These are phyloP conservation scores for Stropharia rugosoannulata DNA, from an alignment of 768 basidiomycete genomes.

Conservation along the genomic window DNA sequence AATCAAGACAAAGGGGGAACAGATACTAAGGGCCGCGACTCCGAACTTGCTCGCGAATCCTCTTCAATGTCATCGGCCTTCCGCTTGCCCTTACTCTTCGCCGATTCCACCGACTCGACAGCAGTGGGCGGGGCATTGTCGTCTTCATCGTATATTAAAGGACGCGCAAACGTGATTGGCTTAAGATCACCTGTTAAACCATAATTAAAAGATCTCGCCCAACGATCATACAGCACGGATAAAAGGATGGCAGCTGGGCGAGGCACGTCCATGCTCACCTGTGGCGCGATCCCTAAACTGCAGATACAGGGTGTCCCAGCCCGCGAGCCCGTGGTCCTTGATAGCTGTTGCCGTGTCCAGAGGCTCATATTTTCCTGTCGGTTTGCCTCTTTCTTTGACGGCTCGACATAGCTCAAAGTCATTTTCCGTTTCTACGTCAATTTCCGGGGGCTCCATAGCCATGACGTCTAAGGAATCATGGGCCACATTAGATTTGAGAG, in stretches of 20 bases:
- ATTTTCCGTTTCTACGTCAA: constrained; percentile 21
- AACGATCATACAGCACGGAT: constrained; percentile 6
- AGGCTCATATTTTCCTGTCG: constrained; percentile 50
- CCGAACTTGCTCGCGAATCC: neutral
- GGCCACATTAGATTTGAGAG: constrained; percentile 52
- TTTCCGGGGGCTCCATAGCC: constrained; percentile 24
- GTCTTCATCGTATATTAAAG: constrained; percentile 61
- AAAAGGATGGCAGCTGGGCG: neutral
- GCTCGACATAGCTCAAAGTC: constrained; percentile 69
- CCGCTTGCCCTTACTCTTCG: constrained; percentile 59
- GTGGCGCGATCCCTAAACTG: constrained; percentile 59
- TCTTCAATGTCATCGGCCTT: constrained; percentile 41
- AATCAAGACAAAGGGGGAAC: too few relatives aligned
- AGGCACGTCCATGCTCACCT: constrained; percentile 43
- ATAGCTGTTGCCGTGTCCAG: constrained; percentile 42
- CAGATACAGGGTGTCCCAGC: constrained; percentile 70
- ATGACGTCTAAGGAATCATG: constrained; percentile 24
- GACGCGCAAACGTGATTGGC: constrained; percentile 59
- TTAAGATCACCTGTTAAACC: constrained; percentile 44
- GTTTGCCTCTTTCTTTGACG: constrained; percentile 50
- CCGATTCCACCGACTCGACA: constrained; percentile 18
- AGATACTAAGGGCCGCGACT: too few relatives aligned
- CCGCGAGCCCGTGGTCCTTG: constrained; percentile 49
- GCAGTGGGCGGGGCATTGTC: constrained; percentile 37
- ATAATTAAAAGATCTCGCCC: constrained; percentile 12